phyloP scores from a whole-genome alignment of 306 rosid genomes.

The Pyrus bretschneideri region DNA sequence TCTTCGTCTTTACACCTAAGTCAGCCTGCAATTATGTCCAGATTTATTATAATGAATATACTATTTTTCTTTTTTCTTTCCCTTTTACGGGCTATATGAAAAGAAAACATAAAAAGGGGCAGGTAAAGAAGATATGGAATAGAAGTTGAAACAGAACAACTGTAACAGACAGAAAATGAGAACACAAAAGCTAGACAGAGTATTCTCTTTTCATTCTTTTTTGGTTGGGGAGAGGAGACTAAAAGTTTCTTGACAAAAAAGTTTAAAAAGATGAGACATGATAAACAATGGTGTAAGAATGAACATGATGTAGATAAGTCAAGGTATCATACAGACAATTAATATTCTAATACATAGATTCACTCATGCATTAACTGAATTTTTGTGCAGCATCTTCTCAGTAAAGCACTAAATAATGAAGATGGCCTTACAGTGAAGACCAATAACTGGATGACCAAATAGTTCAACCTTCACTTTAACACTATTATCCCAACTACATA shows the following conservation, averaged over 20 bases:
- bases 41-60: constrained; percentile 18
- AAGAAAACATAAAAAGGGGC: background rate
- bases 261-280: background rate
- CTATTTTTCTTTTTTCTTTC: background rate
- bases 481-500: background rate
- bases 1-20: constrained; percentile 97
- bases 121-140: background rate
- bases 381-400: background rate
- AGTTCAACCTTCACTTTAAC: background rate
- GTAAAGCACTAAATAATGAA: background rate
- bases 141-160: background rate
- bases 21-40: constrained; percentile 64
- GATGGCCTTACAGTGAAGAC: background rate
- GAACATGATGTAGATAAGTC: background rate
- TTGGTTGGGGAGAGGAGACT: background rate
- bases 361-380: background rate
- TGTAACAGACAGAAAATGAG: background rate
- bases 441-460: background rate
- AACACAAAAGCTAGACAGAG: background rate
- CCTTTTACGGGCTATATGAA: background rate
- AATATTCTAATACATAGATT: background rate
- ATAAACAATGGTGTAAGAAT: background rate
- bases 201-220: background rate
- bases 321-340: background rate
- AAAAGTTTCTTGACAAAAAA: background rate